Percentiles rank a stretch among this genome's conserved stretches.
Conservation (phyloP, 2,329 filamentous ascomycete genomes). For the Trichoderma sp. region DNA sequence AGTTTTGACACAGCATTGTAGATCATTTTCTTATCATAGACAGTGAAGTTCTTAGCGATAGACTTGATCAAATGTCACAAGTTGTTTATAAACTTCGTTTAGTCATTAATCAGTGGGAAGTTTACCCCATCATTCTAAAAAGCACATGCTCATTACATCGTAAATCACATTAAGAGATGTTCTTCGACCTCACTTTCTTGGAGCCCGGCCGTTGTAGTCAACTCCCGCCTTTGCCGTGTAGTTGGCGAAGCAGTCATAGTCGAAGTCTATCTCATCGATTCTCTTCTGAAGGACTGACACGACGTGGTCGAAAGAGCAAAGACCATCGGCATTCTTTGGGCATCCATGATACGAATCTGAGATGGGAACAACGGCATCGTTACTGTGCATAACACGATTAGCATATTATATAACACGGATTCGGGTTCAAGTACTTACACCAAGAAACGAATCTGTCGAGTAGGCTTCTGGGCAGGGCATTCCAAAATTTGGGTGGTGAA, state of each 20-base stretch:
- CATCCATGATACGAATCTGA: neutral
- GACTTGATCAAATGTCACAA: neutral
- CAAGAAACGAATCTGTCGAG: neutral
- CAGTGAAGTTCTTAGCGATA: neutral
- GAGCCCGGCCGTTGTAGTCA: neutral
- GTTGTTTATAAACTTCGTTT: neutral
- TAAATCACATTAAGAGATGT: neutral
- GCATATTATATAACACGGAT: neutral
- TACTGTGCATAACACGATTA: neutral
- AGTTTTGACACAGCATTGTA: neutral
- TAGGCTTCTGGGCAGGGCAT: neutral
- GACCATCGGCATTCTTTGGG: neutral
- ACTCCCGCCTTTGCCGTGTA: neutral
- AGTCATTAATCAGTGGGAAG: neutral
- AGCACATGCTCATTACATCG: neutral
- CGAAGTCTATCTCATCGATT: neutral
- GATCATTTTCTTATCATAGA: neutral
- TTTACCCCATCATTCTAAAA: neutral
- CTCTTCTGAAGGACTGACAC: neutral
- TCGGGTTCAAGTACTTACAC: neutral
- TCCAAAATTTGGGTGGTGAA: neutral
- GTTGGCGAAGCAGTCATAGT: neutral
- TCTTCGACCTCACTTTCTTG: neutral
- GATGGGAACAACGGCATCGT: neutral
- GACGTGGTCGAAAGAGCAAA: neutral